A percentile compares a stretch with the other conserved stretches of the same genome.
Evolutionary conservation across 805 yeast species (phyloP).

Genomic region (Ascoidea asiatica): DNA sequence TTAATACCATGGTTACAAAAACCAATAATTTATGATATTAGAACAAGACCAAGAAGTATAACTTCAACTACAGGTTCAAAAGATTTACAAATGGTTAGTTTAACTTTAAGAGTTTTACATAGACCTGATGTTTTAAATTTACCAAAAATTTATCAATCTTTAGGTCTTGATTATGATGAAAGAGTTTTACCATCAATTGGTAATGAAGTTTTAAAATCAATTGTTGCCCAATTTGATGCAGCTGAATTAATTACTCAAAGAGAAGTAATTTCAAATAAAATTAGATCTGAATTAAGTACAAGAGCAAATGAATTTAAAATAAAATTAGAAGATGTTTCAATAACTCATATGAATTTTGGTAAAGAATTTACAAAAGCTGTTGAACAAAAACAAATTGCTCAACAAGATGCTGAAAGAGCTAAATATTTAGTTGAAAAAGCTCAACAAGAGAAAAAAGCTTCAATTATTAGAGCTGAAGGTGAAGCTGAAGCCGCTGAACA

Average conservation of each 20-base stretch:
- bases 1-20: slow-evolving; percentile 91
- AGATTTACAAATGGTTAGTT: slow-evolving; percentile 89
- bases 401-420: slow-evolving; percentile 98
- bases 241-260: slow-evolving; percentile 96
- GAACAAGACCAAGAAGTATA: slow-evolving; percentile 91
- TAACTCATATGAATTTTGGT: slow-evolving; percentile 96
- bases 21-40: slow-evolving; percentile 81
- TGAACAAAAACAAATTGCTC: slow-evolving; percentile 97
- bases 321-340: slow-evolving; percentile 89
- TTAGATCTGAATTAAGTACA: slow-evolving; percentile 69
- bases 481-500: slow-evolving; percentile 98
- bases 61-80: slow-evolving; percentile 94
- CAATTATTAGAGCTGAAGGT: slow-evolving; percentile 95
- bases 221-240: slow-evolving; percentile 90
- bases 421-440: slow-evolving; percentile 88
- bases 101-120: slow-evolving; percentile 86
- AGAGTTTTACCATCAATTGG: slow-evolving; percentile 88
- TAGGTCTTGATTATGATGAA: slow-evolving; percentile 92
- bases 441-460: slow-evolving; percentile 92
- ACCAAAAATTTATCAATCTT: slow-evolving; percentile 78
- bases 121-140: slow-evolving; percentile 79
- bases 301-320: slow-evolving; percentile 86
- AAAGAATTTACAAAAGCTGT: slow-evolving; percentile 95
- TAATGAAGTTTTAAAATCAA: slow-evolving; percentile 78
- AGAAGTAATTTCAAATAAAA: slow-evolving; percentile 83